Conservation (phyloP, 345 rosid genomes). For the Eucalyptus decipiens region DNA sequence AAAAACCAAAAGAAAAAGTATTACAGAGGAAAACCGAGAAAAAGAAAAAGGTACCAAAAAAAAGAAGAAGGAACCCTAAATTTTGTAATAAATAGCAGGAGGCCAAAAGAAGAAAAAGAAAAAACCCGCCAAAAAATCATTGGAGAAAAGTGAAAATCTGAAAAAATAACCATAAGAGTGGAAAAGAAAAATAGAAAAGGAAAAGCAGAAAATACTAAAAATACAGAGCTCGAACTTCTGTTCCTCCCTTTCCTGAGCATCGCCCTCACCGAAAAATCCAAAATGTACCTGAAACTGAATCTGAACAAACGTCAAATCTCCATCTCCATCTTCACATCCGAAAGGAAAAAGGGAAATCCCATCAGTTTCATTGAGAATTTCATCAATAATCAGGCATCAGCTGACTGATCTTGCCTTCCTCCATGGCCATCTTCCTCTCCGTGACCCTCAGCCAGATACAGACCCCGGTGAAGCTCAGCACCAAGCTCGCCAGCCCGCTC, state of each 20-base stretch:
- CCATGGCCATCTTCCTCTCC: slow-evolving; percentile 52
- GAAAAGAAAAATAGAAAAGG: not conserved
- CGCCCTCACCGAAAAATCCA: not conserved
- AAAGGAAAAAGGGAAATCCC: not conserved
- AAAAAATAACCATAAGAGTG: not conserved
- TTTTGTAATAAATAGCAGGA: not conserved
- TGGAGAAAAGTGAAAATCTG: not conserved
- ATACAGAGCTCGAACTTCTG: not conserved
- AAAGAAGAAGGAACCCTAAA: not conserved
- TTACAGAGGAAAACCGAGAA: not conserved
- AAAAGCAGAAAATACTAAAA: not conserved
- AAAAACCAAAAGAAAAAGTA: not conserved
- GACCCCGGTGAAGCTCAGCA: slow-evolving; percentile 81
- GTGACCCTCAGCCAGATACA: slow-evolving; percentile 80
- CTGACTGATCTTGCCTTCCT: slow-evolving; percentile 64
- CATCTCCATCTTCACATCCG: not conserved
- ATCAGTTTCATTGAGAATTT: not conserved
- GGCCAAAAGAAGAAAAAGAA: not conserved
- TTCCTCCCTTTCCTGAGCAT: not conserved
- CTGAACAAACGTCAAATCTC: not conserved
- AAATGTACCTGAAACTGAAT: not conserved
- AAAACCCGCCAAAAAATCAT: not conserved
- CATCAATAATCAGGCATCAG: slow-evolving; percentile 62
- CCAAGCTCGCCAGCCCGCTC: slow-evolving; percentile 82
- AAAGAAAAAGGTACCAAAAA: not conserved